Evolutionary conservation across 1,284 basidiomycete genomes (phyloP).

Genomic region (Tilletia horrida): DNA sequence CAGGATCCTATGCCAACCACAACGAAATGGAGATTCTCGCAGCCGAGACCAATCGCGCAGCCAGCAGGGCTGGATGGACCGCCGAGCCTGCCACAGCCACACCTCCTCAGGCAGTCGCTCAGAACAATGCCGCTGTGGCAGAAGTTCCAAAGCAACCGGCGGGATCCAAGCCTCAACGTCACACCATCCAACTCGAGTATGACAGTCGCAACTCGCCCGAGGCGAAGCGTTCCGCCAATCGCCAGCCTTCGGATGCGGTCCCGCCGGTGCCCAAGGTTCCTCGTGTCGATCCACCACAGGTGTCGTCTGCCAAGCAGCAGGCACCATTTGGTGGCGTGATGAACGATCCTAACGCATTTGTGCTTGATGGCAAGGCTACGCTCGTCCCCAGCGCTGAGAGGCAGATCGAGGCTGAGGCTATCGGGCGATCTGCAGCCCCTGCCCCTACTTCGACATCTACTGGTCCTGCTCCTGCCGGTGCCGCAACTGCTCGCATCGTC

Average conservation of each 20-base stretch:
- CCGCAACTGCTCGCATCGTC: neutral
- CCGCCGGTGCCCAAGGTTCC: constrained; percentile 20
- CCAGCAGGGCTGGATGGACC: neutral
- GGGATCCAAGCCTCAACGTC: constrained; percentile 44
- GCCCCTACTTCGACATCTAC: too few relatives aligned
- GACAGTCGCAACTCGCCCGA: constrained; percentile 24
- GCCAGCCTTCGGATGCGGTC: neutral
- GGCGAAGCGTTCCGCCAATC: neutral
- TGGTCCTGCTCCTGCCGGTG: neutral
- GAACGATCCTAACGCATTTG: constrained; percentile 2
- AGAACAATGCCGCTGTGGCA: neutral
- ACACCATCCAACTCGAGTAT: constrained; percentile 52
- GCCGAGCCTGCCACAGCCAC: neutral
- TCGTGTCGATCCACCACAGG: constrained; percentile 1
- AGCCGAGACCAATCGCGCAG: neutral
- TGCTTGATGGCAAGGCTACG: constrained; percentile 9
- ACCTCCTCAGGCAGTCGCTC: neutral
- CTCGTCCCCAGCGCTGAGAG: constrained; percentile 12
- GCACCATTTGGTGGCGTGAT: neutral
- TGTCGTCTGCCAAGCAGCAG: neutral
- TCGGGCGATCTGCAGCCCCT: neutral
- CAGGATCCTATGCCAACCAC: neutral
- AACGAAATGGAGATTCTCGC: constrained; percentile 7
- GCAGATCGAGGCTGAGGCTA: constrained; percentile 13
- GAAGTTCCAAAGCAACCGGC: constrained; percentile 27